Conservation (phyloP, 352 stramenopile species). For the Globisporangium okanoganense region DNA sequence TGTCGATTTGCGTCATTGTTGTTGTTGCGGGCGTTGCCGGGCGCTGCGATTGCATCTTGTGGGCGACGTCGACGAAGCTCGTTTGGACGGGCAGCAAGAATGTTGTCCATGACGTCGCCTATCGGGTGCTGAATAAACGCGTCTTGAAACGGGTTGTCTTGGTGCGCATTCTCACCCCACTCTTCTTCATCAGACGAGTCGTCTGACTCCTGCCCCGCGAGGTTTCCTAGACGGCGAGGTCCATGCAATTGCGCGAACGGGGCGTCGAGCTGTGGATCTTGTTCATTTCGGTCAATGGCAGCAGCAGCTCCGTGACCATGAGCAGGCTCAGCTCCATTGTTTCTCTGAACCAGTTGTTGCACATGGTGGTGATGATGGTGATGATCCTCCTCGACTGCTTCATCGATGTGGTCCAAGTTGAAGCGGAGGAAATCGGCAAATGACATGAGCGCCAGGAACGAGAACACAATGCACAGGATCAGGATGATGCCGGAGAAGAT, state of each 20-base stretch:
- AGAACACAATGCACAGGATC: constrained; percentile 91
- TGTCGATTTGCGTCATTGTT: constrained; percentile 11
- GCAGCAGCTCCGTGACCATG: constrained; percentile 4
- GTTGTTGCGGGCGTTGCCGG: constrained; percentile 2
- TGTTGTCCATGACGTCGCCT: constrained; percentile 22
- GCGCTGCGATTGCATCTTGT: neutral
- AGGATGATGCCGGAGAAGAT: constrained; percentile 89
- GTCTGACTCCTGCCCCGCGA: constrained; percentile 39
- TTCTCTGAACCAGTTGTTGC: constrained; percentile 9
- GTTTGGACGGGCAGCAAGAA: constrained; percentile 17
- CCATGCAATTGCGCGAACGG: constrained; percentile 33
- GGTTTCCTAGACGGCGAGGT: constrained; percentile 28
- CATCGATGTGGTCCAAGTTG: constrained; percentile 85
- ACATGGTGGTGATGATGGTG: constrained; percentile 20
- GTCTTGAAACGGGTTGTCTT: constrained; percentile 32
- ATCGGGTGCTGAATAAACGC: constrained; percentile 39
- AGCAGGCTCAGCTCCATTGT: neutral
- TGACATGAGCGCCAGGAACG: constrained; percentile 94
- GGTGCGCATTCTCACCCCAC: constrained; percentile 16
- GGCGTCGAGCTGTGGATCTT: constrained; percentile 24
- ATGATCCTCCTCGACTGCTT: constrained; percentile 41
- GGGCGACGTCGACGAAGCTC: constrained; percentile 39
- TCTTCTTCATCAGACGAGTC: constrained; percentile 59
- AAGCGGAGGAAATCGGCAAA: constrained; percentile 92
- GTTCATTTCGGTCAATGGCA: constrained; percentile 11